Percentiles rank a stretch among this genome's conserved stretches.
Evolutionary conservation across 192 early-diverging fungal species (phyloP).

Genomic region (Coemansia sp.): DNA sequence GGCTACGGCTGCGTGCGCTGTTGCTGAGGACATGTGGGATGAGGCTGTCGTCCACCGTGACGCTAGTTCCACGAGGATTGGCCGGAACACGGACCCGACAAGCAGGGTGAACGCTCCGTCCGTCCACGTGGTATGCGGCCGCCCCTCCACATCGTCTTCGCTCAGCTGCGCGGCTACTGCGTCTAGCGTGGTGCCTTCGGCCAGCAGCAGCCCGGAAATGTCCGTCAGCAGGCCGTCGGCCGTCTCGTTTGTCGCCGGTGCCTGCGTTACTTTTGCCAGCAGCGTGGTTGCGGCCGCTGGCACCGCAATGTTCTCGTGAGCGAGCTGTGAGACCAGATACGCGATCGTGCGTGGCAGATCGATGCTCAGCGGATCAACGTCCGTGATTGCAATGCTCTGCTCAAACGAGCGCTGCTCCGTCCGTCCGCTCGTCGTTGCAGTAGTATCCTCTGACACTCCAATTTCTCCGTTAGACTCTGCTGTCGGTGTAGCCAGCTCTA

Average conservation of each 20-base stretch:
- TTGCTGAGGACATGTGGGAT: slow-evolving; percentile 5
- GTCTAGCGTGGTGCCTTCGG: slow-evolving; percentile 11
- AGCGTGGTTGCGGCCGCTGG: slow-evolving; percentile 8
- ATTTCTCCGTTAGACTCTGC: neutral
- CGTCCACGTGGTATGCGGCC: slow-evolving; percentile 12
- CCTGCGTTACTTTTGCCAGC: too few species aligned
- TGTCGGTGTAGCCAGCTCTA: slow-evolving; percentile 19
- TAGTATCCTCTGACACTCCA: too few species aligned
- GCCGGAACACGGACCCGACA: slow-evolving; percentile 56
- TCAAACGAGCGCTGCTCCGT: slow-evolving; percentile 4
- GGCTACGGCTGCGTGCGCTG: slow-evolving; percentile 44
- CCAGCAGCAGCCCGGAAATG: slow-evolving; percentile 34
- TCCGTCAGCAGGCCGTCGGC: slow-evolving; percentile 18
- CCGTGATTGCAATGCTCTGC: slow-evolving; percentile 18
- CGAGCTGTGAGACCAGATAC: slow-evolving; percentile 6
- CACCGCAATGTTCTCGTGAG: neutral
- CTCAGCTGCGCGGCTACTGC: neutral
- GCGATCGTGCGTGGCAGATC: slow-evolving; percentile 36
- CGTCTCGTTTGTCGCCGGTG: neutral
- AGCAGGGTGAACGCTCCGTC: slow-evolving; percentile 35
- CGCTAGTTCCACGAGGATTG: slow-evolving; percentile 76
- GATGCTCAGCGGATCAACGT: slow-evolving; percentile 43
- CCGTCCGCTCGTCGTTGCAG: slow-evolving; percentile 5
- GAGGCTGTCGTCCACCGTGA: slow-evolving; percentile 68
- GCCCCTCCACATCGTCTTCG: neutral